Evolutionary conservation across 176 grass and related monocot species (phyloP), one percentile per base, ranked within the genome.

Genomic region (Urochloa ruziziensis): DNA sequence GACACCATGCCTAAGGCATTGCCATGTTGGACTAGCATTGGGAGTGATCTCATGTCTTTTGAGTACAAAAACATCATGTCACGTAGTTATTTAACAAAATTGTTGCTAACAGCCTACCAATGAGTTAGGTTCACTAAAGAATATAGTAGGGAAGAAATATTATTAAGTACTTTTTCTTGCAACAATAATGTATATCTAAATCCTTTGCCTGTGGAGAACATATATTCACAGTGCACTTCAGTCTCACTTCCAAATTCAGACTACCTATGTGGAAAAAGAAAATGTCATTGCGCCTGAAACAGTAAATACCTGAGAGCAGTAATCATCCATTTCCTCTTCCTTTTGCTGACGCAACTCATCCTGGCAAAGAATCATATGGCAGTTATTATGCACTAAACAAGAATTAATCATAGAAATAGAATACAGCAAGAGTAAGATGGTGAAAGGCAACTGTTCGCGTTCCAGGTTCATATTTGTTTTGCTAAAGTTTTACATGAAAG

Each of bases 281-380:
- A 76, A 60, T 28, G 24, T 18, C 12, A 28, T 48, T 40, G 69
- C 63, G 28, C 32, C 53, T 70, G 42, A 75, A 54, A 66, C 27
- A 75, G 27, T 49, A 44, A 87, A 73, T 87, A 92, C 96, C 96
- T 98, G 96, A 85, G 96, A 98, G 82, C 96, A 98, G 83, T 98
- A 98, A 74, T 98, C 96, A 87, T 98, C 96, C 86, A 91, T 94
- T 84, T 95, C 96, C 85, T 98, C 96, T 90, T 98, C 93, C 87
- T 95, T 98, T 58, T 89, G 89, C 67, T 98, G 96, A 44, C 96
- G 87, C 81, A 98, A 70, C 83, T 98, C 96, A 92, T 98, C 96
- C 96, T 98, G 74, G 40, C 43, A 91, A 70, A 86, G 46, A 67
- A 86, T 42, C 56, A 88, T 42, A 87, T 40, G 30, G 43, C n/a